Evolutionary conservation across 2,329 filamentous ascomycete genomes (phyloP), one percentile per base, ranked within the genome.

Genomic region (Pyricularia grisea): DNA sequence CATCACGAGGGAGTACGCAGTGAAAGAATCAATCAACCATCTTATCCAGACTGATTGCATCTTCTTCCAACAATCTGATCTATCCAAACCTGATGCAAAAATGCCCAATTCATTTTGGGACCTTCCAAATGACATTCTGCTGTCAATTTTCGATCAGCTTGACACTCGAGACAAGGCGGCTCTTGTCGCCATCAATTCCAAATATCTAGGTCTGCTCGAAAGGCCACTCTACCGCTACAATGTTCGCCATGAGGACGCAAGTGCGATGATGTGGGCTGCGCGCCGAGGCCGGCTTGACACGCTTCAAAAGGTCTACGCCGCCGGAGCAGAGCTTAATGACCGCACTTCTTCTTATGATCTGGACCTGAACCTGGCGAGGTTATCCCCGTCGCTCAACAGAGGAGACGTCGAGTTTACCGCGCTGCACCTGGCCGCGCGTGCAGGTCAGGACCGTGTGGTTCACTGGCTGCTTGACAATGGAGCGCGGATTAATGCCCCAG

Each of bases 221-320:
- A 36, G 20, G 50, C 10, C 33, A 28, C 67, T 68, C 30, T 68
- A 68, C 23, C 20, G 28, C 58, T 27, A 36, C 20, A 68, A 68
- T 42, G 58, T 68, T 23, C n/a, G 50, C 23, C 20, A 25, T 20
- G 67, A 68, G 42, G 28, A 63, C n/a, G 20, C 30, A 17, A 63
- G 55, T 31, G 67, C 67, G 25, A 28, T 68, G 20, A 23, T 68
- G 28, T 68, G 67, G 55, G 67, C 67, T 7, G 67, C 67, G 17
- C 28, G 28, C 2, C 23, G 23, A 14, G 67, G 67, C 11, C 28
- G 27, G 4, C 27, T 68, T 6, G 55, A 42, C 3, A 63, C 55
- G 11, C 50, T 68, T 20, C 31, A 20, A 27, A 66, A 30, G 64
- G 28, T 66, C 27, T 55, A 27, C 55, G 55, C n/a, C 12, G 67